Evolutionary conservation across 225 moss, liverwort and hornwort species (phyloP).

Genomic region (Neckera pumila): DNA sequence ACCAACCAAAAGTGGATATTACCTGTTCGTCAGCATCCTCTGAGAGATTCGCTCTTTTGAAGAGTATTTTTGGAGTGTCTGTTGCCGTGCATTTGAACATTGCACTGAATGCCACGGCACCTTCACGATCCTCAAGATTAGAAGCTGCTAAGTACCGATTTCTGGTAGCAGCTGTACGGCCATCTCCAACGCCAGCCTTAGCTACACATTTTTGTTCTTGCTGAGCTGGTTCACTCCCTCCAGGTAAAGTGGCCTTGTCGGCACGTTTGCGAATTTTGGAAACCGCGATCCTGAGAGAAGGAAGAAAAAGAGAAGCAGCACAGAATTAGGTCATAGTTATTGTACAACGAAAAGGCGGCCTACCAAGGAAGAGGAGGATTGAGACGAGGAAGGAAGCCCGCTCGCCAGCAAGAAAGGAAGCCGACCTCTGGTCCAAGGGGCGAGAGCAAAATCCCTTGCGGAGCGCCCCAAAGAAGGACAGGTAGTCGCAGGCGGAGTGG

Average conservation of each 20-base stretch:
- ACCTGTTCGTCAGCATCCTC: constrained; percentile 17
- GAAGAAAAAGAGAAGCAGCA: neutral
- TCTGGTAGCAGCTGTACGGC: neutral
- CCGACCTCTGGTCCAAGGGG: constrained; percentile 24
- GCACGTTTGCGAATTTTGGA: neutral
- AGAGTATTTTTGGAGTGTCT: constrained; percentile 21
- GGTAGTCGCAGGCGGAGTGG: constrained; percentile 25
- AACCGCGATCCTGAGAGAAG: constrained; percentile 13
- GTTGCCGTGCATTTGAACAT: constrained; percentile 21
- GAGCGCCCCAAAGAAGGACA: constrained; percentile 29
- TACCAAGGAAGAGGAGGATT: neutral
- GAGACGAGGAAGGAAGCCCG: neutral
- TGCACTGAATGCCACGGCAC: neutral
- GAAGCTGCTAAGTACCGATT: neutral
- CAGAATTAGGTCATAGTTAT: neutral
- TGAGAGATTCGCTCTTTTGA: constrained; percentile 14
- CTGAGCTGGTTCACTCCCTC: constrained; percentile 3
- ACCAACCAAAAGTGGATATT: neutral
- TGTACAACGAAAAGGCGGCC: neutral
- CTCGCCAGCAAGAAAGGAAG: neutral
- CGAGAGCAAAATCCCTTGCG: constrained; percentile 45
- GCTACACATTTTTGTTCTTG: neutral
- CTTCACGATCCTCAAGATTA: neutral
- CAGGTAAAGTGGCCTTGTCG: constrained; percentile 2
- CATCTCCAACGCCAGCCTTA: neutral